Evolutionary conservation across 805 yeast genomes (phyloP), one percentile per base, ranked within the genome.

Genomic region (Teunomyces stri): DNA sequence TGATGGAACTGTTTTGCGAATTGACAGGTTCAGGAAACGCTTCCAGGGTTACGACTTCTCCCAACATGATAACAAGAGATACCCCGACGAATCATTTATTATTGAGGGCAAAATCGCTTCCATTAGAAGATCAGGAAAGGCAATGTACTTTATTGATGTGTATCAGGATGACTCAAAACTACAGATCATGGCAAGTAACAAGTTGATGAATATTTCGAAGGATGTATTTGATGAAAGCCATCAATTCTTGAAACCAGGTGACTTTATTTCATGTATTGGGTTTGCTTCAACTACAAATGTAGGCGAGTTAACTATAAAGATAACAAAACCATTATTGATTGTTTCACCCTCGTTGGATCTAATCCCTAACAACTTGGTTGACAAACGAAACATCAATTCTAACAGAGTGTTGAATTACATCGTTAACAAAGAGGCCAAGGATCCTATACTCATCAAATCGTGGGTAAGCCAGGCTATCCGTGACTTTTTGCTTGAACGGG

Each of bases 321-420:
- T 84, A 10, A 64, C 67, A 0, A 49, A 60, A n/a, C 75, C 82
- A 1, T 61, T 87, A 1, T 50, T 43, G 21, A 63, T 89, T 10
- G 74, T 86, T 5, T 64, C 91, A 0, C 92, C 96, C 0, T 76
- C 91, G 15, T 71, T 89, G 46, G 60, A 58, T 6, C 85, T 87
- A 1, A 58, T 85, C 7, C 97, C 97, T 0, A 84, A 85, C 6
- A 74, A 74, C 34, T 68, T 87, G 15, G 63, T 68, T 0, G 85
- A 86, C 52, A 61, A 72, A 2, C 71, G 80, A 15, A 74, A 83
- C 51, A 76, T 85, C 40, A 80, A 84, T 51, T 72, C 78, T 27
- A 84, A 89, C 58, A 70, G 94, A 36, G 91, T 87, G 0, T 76
- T 89, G 40, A 87, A 89, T 60, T 85, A 87, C 56, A 70, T 87